phyloP scores from a whole-genome alignment of 2,329 filamentous ascomycete genomes.

The Spiromastix sp. region DNA sequence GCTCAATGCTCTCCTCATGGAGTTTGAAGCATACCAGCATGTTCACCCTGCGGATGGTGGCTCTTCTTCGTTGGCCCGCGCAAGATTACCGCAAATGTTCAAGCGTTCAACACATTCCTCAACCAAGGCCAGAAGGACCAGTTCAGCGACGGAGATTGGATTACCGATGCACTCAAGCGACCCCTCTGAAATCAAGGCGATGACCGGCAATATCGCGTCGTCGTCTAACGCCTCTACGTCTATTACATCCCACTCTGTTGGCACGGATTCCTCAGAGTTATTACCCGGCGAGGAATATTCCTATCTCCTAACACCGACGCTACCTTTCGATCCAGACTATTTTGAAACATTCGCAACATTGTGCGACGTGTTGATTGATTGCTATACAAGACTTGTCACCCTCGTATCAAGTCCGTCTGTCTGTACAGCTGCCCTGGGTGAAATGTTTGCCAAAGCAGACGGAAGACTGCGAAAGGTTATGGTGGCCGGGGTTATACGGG shows the following conservation, averaged over 20 bases:
- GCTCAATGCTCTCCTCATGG: conserved; percentile 71
- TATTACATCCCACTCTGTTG: conserved; percentile 28
- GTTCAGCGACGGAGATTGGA: conserved; percentile 51
- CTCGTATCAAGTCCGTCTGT: conserved; percentile 66
- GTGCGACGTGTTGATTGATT: conserved; percentile 90
- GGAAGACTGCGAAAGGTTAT: conserved; percentile 78
- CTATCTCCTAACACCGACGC: conserved; percentile 75
- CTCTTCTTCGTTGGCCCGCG: conserved; percentile 60
- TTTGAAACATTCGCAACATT: conserved; percentile 93
- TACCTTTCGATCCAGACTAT: conserved; percentile 95
- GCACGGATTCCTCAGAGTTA: conserved; percentile 49
- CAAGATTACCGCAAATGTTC: conserved; percentile 75
- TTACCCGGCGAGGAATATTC: conserved; percentile 79
- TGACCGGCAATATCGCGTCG: conserved; percentile 29
- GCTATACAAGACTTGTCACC: conserved; percentile 67
- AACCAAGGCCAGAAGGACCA: conserved; percentile 48
- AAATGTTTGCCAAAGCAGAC: conserved; percentile 86
- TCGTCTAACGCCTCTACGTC: conserved; percentile 28
- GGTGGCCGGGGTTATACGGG: conserved; percentile 73
- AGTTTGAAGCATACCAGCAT: conserved; percentile 90
- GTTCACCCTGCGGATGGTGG: conserved; percentile 69
- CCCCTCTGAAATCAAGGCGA: conserved; percentile 37
- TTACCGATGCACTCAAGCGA: conserved; percentile 41
- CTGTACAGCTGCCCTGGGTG: conserved; percentile 60
- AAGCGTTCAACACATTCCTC: conserved; percentile 50